Conservation (phyloP, 2,329 filamentous ascomycete genomes). For the Dryadomyces quercus-mongolicae region DNA sequence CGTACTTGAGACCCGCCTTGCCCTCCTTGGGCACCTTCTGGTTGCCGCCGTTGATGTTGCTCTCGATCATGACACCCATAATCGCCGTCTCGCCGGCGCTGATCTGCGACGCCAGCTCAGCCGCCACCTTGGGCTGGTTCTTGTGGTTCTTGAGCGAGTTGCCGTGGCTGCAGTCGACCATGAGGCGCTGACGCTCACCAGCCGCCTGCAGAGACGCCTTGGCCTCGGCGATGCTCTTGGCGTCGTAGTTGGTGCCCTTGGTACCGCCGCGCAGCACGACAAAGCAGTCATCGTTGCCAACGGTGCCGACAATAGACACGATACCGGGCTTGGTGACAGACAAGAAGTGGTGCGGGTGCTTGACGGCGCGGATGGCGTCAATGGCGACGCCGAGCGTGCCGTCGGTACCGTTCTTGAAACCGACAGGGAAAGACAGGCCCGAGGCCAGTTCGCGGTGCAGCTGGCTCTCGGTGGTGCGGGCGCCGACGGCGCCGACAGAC, state of each 20-base stretch:
- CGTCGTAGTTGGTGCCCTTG: conserved; percentile 88
- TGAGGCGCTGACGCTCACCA: conserved; percentile 63
- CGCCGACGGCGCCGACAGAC: conserved; percentile 84
- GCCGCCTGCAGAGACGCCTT: conserved; percentile 69
- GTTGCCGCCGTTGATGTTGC: conserved; percentile 86
- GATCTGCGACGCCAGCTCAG: conserved; percentile 71
- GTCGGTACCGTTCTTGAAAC: conserved; percentile 99
- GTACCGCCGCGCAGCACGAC: conserved; percentile 89
- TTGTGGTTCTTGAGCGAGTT: conserved; percentile 94
- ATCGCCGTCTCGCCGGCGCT: conserved; percentile 72
- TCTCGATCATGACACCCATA: conserved; percentile 99
- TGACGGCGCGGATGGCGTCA: conserved; percentile 87
- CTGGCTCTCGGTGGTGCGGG: conserved; percentile 93
- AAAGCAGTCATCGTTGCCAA: conserved; percentile 94
- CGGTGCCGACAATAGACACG: conserved; percentile 86
- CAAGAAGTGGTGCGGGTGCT: conserved; percentile 90
- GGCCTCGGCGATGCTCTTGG: conserved; percentile 69
- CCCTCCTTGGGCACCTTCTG: conserved; percentile 89
- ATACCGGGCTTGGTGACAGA: conserved; percentile 95
- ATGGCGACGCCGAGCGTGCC: conserved; percentile 81
- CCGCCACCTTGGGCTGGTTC: conserved; percentile 92
- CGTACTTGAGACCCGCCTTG: conserved; percentile 75
- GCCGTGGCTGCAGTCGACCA: conserved; percentile 97
- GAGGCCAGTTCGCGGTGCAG: conserved; percentile 89
- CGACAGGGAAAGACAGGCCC: conserved; percentile 90